Conservation (phyloP, 139 green algal species). For the Trebouxia sp. region DNA sequence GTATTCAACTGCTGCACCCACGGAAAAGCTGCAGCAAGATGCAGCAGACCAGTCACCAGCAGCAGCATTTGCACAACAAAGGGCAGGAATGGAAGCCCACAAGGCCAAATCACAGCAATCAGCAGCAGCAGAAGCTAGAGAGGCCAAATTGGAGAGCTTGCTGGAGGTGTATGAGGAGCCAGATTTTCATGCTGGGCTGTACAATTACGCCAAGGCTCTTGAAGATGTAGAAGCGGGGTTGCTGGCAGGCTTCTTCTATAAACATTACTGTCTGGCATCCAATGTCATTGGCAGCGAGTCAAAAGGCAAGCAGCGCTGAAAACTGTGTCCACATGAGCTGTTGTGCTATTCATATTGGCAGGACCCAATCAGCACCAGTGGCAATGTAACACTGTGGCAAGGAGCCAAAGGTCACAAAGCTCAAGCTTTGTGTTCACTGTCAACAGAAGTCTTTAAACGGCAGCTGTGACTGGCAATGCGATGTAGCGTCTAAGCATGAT, state of each 20-base stretch:
- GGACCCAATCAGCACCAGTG: no score
- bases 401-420: no score
- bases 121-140: neutral
- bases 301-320: conserved; percentile 28
- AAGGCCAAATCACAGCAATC: neutral
- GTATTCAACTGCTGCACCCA: neutral
- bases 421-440: no score
- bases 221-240: conserved; percentile 50
- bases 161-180: conserved; percentile 40
- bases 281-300: conserved; percentile 54
- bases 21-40: neutral
- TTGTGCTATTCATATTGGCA: neutral
- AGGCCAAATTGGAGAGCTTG: conserved; percentile 24
- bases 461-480: no score
- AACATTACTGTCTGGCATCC: conserved; percentile 50
- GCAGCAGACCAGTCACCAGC: neutral
- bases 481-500: no score
- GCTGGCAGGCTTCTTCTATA: conserved; percentile 57
- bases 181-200: conserved; percentile 42
- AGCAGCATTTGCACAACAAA: no score
- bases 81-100: no score
- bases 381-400: no score
- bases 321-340: no score
- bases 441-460: no score
- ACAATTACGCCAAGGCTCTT: conserved; percentile 57